These are phyloP conservation scores for Arbutus unedo DNA, from an alignment of 148 eudicot genomes.

Conservation along the genomic window DNA sequence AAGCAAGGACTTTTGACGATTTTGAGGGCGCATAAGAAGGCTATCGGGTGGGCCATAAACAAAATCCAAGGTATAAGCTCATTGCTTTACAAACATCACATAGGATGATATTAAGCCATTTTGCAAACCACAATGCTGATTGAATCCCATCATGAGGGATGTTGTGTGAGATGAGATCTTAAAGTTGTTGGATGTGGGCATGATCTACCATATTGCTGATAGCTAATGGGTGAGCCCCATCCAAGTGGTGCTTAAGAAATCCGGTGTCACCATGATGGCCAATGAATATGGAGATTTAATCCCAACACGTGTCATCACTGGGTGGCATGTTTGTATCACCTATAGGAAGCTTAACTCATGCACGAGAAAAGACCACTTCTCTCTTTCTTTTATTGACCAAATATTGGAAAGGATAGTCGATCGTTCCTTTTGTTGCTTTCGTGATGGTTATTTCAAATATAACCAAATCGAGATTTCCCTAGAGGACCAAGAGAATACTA, in stretches of 20 bases:
- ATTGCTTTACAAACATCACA: too few relatives aligned
- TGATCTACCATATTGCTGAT: neutral
- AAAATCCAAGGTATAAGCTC: too few relatives aligned
- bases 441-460: neutral
- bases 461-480: neutral
- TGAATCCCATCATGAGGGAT: too few relatives aligned
- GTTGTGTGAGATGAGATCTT: too few relatives aligned
- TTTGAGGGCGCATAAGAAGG: too few relatives aligned
- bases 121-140: too few relatives aligned
- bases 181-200: neutral
- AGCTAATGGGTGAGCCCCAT: neutral
- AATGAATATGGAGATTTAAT: neutral
- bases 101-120: too few relatives aligned
- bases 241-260: neutral
- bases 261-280: neutral
- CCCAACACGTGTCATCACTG: neutral
- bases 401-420: neutral
- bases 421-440: neutral
- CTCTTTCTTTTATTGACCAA: neutral
- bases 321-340: neutral
- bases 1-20: too few relatives aligned
- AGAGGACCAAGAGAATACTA: neutral
- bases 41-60: too few relatives aligned
- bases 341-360: neutral
- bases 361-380: neutral